These are phyloP conservation scores for Phytophthora aleatoria DNA, from an alignment of 352 stramenopile species.

Conservation along the genomic window DNA sequence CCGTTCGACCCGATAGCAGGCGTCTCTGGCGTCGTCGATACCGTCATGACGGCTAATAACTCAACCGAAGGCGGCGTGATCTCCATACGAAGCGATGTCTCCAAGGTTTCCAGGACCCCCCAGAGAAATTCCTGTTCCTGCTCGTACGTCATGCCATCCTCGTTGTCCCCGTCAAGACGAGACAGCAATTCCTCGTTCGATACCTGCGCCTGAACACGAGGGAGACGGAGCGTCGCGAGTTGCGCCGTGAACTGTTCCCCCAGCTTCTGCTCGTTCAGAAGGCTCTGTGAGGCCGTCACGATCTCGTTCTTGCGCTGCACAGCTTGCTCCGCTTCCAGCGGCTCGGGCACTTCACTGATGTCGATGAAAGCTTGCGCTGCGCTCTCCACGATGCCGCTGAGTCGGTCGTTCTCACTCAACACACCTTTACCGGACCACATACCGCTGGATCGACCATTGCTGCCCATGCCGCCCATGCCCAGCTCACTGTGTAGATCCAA, in stretches of 20 bases:
- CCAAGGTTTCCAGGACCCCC: constrained; percentile 44
- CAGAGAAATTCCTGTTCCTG: constrained; percentile 63
- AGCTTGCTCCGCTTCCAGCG: constrained; percentile 77
- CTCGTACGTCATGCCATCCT: constrained; percentile 54
- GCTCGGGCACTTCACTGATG: constrained; percentile 81
- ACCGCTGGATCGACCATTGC: constrained; percentile 55
- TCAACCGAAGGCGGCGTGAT: constrained; percentile 62
- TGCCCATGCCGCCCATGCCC: constrained; percentile 37
- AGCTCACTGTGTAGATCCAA: constrained; percentile 66
- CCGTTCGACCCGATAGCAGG: constrained; percentile 33
- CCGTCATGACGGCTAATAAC: constrained; percentile 69
- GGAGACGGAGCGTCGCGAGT: constrained; percentile 51
- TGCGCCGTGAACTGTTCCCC: constrained; percentile 54
- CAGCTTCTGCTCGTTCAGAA: constrained; percentile 61
- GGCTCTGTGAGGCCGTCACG: constrained; percentile 48
- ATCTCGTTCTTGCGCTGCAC: constrained; percentile 83
- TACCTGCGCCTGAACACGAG: constrained; percentile 29
- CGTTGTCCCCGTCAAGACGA: constrained; percentile 50
- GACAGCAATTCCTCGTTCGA: constrained; percentile 54
- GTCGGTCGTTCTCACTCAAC: constrained; percentile 77
- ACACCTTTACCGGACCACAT: constrained; percentile 56
- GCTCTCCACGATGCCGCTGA: constrained; percentile 79
- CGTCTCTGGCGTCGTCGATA: constrained; percentile 35
- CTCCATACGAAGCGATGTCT: constrained; percentile 54
- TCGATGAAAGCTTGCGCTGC: constrained; percentile 83